Evolutionary conservation across 2,329 filamentous ascomycete genomes (phyloP).

Genomic region (Tolypocladium capitatum): DNA sequence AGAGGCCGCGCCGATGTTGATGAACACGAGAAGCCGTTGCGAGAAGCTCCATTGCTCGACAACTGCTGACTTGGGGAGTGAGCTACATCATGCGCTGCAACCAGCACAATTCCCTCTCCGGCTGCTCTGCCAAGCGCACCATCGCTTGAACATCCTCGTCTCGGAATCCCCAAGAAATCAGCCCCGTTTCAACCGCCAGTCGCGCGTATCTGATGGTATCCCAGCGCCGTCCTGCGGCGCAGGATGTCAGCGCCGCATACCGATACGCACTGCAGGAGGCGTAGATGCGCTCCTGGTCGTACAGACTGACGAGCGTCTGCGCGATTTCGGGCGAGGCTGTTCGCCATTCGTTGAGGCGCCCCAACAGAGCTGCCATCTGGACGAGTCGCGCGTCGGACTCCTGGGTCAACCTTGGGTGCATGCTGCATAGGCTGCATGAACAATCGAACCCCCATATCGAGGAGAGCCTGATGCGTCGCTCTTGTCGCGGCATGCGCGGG

Average conservation of each 20-base stretch:
- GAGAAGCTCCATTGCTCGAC: too few relatives aligned
- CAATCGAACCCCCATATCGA: constrained; percentile 27
- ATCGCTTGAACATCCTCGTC: background rate
- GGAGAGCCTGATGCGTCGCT: constrained; percentile 17
- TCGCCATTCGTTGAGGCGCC: background rate
- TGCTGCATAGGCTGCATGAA: constrained; percentile 24
- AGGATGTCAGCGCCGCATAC: constrained; percentile 25
- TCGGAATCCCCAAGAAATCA: constrained; percentile 9
- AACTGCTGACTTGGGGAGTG: too few relatives aligned
- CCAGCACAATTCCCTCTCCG: constrained; percentile 5
- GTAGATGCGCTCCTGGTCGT: constrained; percentile 26
- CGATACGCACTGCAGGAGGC: constrained; percentile 19
- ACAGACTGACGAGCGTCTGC: constrained; percentile 24
- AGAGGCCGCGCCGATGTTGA: background rate
- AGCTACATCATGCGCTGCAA: background rate
- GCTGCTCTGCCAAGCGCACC: constrained; percentile 1
- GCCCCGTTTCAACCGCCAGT: constrained; percentile 22
- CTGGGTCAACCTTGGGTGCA: constrained; percentile 9
- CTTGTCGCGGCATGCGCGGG: constrained; percentile 10
- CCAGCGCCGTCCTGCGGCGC: constrained; percentile 25
- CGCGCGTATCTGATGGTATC: constrained; percentile 23
- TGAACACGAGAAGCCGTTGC: too few relatives aligned
- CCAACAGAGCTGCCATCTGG: constrained; percentile 14
- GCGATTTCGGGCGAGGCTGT: constrained; percentile 20
- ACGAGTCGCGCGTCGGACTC: constrained; percentile 24